Conservation (phyloP, 2,329 filamentous ascomycete species). For the Neodidymelliopsis sp. region DNA sequence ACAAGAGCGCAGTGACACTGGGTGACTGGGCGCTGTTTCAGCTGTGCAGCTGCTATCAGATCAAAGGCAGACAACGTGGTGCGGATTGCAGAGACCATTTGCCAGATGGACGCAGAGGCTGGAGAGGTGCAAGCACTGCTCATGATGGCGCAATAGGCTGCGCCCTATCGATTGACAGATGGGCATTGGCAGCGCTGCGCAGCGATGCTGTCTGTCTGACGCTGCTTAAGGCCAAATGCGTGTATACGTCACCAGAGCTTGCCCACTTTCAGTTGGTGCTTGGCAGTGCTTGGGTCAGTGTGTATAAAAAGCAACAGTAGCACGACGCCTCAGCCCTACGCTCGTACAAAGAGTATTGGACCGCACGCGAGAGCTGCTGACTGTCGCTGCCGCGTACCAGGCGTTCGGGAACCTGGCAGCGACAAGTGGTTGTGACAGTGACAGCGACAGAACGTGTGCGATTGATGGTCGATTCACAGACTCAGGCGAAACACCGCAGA, state of each 20-base stretch:
- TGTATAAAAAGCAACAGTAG: slow-evolving; percentile 20
- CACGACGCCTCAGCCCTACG: slow-evolving; percentile 11
- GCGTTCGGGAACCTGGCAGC: no score
- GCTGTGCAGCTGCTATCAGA: slow-evolving; percentile 23
- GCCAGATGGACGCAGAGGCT: slow-evolving; percentile 2
- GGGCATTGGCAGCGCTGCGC: background rate
- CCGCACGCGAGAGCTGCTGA: slow-evolving; percentile 7
- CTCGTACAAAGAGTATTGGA: slow-evolving; percentile 18
- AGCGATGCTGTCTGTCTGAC: background rate
- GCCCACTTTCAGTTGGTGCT: slow-evolving; percentile 8
- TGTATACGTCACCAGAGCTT: slow-evolving; percentile 16
- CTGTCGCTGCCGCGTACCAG: no score
- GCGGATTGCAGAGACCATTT: slow-evolving; percentile 1
- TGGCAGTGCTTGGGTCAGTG: background rate
- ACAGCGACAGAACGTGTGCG: background rate
- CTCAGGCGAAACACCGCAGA: slow-evolving; percentile 3
- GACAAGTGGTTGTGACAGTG: background rate
- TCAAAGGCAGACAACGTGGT: slow-evolving; percentile 5
- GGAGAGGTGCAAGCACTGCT: slow-evolving; percentile 1
- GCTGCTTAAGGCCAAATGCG: slow-evolving; percentile 11
- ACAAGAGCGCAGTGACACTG: slow-evolving; percentile 5
- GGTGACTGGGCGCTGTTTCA: slow-evolving; percentile 6
- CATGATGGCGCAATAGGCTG: slow-evolving; percentile 11
- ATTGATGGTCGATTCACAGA: slow-evolving; percentile 2
- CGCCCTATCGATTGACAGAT: slow-evolving; percentile 11